Percentiles rank a stretch among this genome's conserved stretches.
Evolutionary conservation across 2,329 filamentous ascomycete genomes (phyloP).

Genomic region (Hypoxylon sp.): DNA sequence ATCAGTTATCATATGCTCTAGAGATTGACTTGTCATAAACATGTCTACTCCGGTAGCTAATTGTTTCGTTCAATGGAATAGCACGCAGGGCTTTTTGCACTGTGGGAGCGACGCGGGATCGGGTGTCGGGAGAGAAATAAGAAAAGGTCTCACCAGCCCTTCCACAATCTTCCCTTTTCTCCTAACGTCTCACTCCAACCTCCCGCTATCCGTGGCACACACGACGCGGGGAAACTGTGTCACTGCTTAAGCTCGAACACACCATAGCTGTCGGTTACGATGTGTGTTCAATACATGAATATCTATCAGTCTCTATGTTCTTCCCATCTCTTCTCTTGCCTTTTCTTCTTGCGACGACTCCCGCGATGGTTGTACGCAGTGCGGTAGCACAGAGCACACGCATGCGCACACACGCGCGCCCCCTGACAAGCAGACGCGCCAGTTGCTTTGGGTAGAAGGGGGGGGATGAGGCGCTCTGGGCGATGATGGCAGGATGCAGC

Average conservation of each 20-base stretch:
- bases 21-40: constrained; percentile 1
- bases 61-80: background rate
- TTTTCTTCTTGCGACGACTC: background rate
- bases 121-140: constrained; percentile 27
- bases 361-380: constrained; percentile 13
- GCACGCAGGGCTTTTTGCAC: constrained; percentile 11
- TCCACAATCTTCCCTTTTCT: constrained; percentile 35
- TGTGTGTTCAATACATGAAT: constrained; percentile 9
- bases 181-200: constrained; percentile 26
- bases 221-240: constrained; percentile 26
- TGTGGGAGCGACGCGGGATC: constrained; percentile 15
- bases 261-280: constrained; percentile 15
- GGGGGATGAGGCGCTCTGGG: constrained; percentile 39
- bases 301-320: constrained; percentile 9
- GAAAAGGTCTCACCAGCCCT: constrained; percentile 25
- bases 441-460: background rate
- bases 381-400: constrained; percentile 23
- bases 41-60: background rate
- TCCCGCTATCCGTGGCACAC: constrained; percentile 32
- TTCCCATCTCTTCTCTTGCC: background rate
- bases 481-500: constrained; percentile 39
- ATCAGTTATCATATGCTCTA: background rate
- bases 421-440: constrained; percentile 1
- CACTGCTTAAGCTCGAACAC: constrained; percentile 19
- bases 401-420: constrained; percentile 2